phyloP scores from a whole-genome alignment of 2,329 filamentous ascomycete species.

The Chrysoporthe cubensis region DNA sequence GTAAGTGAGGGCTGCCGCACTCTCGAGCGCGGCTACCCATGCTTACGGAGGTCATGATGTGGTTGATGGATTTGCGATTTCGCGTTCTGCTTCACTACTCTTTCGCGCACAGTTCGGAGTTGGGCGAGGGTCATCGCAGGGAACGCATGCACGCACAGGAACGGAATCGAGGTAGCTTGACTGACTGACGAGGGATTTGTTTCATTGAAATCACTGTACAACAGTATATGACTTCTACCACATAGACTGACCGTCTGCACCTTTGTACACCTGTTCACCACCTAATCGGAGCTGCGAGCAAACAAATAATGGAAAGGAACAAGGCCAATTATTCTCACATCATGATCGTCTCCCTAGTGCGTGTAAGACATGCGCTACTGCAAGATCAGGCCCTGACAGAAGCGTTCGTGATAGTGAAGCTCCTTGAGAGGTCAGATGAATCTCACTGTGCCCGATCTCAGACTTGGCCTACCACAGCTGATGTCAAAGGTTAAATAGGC shows the following conservation, averaged over 20 bases:
- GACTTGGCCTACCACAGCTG: too few species aligned
- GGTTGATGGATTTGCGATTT: constrained; percentile 8
- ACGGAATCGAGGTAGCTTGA: constrained; percentile 13
- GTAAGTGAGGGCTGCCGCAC: constrained; percentile 16
- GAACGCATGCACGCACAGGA: constrained; percentile 1
- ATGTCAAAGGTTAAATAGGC: too few species aligned
- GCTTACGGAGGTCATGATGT: constrained; percentile 24
- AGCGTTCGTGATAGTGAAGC: neutral
- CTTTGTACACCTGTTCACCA: neutral
- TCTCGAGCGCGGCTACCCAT: constrained; percentile 12
- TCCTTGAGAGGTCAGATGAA: too few species aligned
- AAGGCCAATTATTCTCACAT: neutral
- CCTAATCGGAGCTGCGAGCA: neutral
- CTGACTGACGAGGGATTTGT: constrained; percentile 12
- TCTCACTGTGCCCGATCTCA: too few species aligned
- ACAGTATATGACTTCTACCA: constrained; percentile 1
- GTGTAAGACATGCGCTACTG: neutral
- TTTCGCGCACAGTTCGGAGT: constrained; percentile 25
- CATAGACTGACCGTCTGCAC: neutral
- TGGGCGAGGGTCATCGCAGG: constrained; percentile 17
- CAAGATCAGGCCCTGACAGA: neutral
- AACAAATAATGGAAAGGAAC: constrained; percentile 5
- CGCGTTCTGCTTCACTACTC: constrained; percentile 18
- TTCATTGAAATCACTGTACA: constrained; percentile 17
- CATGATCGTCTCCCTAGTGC: neutral